phyloP scores from a whole-genome alignment of 2,329 filamentous ascomycete genomes.

The Huntiella bhutanensis region DNA sequence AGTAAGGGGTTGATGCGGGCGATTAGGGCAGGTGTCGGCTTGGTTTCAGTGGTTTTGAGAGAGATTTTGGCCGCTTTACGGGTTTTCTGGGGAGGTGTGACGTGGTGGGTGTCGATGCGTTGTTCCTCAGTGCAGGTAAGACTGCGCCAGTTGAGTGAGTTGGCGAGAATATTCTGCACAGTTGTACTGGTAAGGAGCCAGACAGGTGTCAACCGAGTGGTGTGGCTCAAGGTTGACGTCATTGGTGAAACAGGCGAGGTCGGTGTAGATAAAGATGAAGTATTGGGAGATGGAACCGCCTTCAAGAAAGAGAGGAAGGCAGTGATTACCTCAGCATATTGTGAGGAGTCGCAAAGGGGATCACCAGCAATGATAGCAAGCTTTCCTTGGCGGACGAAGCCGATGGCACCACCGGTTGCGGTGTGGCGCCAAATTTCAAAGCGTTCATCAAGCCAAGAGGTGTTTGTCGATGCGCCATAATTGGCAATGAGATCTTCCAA shows the following conservation, averaged over 20 bases:
- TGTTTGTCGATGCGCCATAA: slow-evolving; percentile 86
- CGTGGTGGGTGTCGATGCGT: slow-evolving; percentile 51
- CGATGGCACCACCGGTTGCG: slow-evolving; percentile 61
- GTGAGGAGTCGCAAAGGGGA: slow-evolving; percentile 61
- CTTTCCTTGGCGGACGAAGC: slow-evolving; percentile 58
- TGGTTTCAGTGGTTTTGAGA: slow-evolving; percentile 58
- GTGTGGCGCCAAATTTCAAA: slow-evolving; percentile 76
- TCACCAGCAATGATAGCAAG: slow-evolving; percentile 76
- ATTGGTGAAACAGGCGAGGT: too few relatives aligned
- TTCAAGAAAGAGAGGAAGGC: slow-evolving; percentile 48
- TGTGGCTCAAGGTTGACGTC: slow-evolving; percentile 35
- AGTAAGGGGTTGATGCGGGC: slow-evolving; percentile 54
- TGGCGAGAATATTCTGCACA: slow-evolving; percentile 61
- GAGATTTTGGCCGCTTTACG: slow-evolving; percentile 67
- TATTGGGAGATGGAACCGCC: too few relatives aligned
- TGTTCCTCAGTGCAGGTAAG: slow-evolving; percentile 80
- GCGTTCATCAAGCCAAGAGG: slow-evolving; percentile 77
- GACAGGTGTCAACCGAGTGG: slow-evolving; percentile 53
- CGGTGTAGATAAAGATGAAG: too few relatives aligned
- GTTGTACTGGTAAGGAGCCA: slow-evolving; percentile 77
- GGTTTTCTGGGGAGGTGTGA: slow-evolving; percentile 49
- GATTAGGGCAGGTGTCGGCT: slow-evolving; percentile 48
- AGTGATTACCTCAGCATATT: slow-evolving; percentile 55
- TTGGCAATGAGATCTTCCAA: slow-evolving; percentile 83
- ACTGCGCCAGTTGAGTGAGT: slow-evolving; percentile 63